phyloP scores from a whole-genome alignment of 169 alveolate genomes.

The Plasmodium adleri region DNA sequence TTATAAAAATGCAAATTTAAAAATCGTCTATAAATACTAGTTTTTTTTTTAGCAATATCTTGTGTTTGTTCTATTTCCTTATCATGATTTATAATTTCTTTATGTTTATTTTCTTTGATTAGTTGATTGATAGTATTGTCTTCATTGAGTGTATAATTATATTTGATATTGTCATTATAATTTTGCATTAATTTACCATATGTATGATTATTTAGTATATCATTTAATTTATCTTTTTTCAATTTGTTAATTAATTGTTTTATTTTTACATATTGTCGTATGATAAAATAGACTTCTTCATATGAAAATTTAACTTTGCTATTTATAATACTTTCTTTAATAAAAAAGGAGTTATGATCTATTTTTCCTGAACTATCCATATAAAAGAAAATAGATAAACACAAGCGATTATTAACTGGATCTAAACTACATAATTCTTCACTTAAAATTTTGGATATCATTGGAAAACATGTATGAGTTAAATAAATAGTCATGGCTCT shows the following conservation, averaged over 20 bases:
- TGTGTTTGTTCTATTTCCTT: neutral
- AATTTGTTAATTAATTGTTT: constrained; percentile 35
- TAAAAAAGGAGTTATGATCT: constrained; percentile 58
- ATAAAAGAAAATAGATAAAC: constrained; percentile 60
- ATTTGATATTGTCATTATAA: neutral
- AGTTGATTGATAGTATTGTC: neutral
- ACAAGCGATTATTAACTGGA: constrained; percentile 52
- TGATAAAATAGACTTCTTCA: constrained; percentile 54
- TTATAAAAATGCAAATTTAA: constrained; percentile 33
- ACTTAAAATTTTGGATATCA: constrained; percentile 69
- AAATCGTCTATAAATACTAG: constrained; percentile 36
- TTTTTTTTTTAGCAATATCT: neutral
- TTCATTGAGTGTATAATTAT: neutral
- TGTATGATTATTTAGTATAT: no score
- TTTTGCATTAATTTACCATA: neutral
- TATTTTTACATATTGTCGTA: constrained; percentile 18
- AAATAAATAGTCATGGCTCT: constrained; percentile 94
- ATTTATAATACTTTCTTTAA: constrained; percentile 56
- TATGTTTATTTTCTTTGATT: neutral
- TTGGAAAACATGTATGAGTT: constrained; percentile 86
- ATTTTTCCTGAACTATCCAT: constrained; percentile 73
- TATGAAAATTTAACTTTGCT: constrained; percentile 67
- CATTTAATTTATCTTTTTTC: constrained; percentile 1
- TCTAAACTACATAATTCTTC: constrained; percentile 66
- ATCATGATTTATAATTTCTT: neutral